phyloP scores from a whole-genome alignment of 169 alveolate species.

The Plasmodium cynomolgi region DNA sequence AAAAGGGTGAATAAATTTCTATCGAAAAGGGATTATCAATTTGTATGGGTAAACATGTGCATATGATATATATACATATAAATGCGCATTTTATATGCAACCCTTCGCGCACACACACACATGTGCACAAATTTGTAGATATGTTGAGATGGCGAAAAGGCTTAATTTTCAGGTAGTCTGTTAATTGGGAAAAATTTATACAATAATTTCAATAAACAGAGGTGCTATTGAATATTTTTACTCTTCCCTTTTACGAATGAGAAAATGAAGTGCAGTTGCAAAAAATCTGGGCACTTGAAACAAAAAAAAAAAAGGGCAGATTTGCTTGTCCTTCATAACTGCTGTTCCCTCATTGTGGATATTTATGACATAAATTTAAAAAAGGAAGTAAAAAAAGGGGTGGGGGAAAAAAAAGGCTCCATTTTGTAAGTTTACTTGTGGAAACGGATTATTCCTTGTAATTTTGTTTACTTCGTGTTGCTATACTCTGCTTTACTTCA shows the following conservation, averaged over 20 bases:
- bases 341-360: not conserved
- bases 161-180: not conserved
- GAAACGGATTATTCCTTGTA: constrained; percentile 7
- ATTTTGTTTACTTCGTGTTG: constrained; percentile 2
- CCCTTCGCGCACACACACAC: not conserved
- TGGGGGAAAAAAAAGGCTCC: not conserved
- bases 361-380: not conserved
- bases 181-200: not conserved
- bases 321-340: not conserved
- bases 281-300: constrained; percentile 9
- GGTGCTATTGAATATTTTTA: not conserved
- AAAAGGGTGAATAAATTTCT: constrained; percentile 9
- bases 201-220: not conserved
- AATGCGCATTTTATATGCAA: not conserved
- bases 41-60: constrained; percentile 8
- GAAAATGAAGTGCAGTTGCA: constrained; percentile 12
- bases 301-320: not conserved
- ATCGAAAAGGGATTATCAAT: not conserved
- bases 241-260: not conserved
- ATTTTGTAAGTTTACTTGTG: not conserved
- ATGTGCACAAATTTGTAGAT: not conserved
- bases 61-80: constrained; percentile 14
- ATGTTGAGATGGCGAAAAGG: not conserved
- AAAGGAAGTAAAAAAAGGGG: not conserved
- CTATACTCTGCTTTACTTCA: not conserved